Evolutionary conservation across 2,329 filamentous ascomycete species (phyloP).

Genomic region (Trichoderma sp.): DNA sequence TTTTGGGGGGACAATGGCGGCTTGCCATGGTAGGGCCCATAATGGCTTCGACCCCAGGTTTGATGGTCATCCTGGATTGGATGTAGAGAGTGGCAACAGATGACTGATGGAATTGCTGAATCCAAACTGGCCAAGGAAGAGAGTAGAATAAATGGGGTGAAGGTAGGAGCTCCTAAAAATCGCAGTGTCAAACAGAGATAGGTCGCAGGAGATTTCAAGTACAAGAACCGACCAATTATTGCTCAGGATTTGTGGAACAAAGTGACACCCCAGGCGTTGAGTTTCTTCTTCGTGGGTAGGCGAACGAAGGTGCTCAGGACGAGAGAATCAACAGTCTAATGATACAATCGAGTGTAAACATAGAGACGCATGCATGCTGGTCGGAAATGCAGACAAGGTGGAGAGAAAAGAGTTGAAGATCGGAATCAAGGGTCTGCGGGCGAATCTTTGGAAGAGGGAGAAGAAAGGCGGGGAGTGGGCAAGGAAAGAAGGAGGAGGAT

Average conservation of each 20-base stretch:
- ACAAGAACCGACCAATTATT: neutral
- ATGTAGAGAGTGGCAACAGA: neutral
- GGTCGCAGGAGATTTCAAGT: neutral
- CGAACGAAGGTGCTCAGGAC: neutral
- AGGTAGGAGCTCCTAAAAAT: neutral
- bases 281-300: too few relatives aligned
- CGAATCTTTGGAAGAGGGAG: too few relatives aligned
- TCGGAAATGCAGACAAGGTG: neutral
- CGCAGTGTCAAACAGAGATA: neutral
- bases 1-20: neutral
- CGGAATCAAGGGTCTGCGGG: too few relatives aligned
- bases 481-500: neutral
- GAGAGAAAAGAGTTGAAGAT: too few relatives aligned
- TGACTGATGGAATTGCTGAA: neutral
- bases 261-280: neutral
- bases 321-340: neutral
- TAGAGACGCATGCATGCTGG: accelerated
- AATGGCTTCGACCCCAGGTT: neutral
- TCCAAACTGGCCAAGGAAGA: neutral
- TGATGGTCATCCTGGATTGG: neutral
- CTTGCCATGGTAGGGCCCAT: neutral
- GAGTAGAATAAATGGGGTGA: neutral
- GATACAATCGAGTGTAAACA: neutral
- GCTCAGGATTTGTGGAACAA: neutral
- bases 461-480: neutral